phyloP scores from a whole-genome alignment of 163 green algal genomes.

The Scenedesmus sp. region DNA sequence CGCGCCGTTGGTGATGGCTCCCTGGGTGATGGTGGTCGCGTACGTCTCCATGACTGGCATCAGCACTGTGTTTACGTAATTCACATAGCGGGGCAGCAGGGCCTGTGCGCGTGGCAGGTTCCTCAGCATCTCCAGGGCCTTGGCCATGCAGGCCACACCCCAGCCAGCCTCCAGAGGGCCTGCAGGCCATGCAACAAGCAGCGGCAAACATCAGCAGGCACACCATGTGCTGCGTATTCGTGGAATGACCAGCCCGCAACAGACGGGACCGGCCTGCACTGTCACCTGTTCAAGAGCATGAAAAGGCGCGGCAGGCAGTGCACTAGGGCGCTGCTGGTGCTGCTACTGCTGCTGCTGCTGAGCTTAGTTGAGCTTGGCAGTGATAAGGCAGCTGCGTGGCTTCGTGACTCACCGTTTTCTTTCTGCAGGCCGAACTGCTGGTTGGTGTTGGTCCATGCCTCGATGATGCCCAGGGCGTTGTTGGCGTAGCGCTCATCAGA shows the following conservation, averaged over 20 bases:
- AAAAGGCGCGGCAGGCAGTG: neutral
- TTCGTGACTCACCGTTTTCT: conserved; percentile 24
- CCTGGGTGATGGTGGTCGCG: neutral
- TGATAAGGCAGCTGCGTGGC: neutral
- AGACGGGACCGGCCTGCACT: neutral
- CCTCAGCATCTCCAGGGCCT: conserved; percentile 7
- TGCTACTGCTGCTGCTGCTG: neutral
- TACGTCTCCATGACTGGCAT: conserved; percentile 35
- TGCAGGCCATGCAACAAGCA: neutral
- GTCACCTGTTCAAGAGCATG: neutral
- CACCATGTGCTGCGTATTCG: too few relatives aligned
- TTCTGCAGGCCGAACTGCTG: neutral
- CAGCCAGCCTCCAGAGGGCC: conserved; percentile 46
- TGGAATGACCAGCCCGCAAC: neutral
- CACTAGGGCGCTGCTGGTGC: neutral
- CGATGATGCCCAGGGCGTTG: conserved; percentile 23
- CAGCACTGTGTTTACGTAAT: neutral
- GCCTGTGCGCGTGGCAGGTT: too few relatives aligned
- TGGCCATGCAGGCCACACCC: conserved; percentile 7
- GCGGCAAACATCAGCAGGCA: neutral
- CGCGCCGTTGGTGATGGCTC: neutral
- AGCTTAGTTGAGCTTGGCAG: neutral
- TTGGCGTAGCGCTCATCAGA: conserved; percentile 18
- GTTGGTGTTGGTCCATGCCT: conserved; percentile 12
- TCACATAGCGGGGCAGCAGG: neutral